These are phyloP conservation scores for Borovskyia barvae DNA, from an alignment of 208 protist genomes.

Conservation along the genomic window DNA sequence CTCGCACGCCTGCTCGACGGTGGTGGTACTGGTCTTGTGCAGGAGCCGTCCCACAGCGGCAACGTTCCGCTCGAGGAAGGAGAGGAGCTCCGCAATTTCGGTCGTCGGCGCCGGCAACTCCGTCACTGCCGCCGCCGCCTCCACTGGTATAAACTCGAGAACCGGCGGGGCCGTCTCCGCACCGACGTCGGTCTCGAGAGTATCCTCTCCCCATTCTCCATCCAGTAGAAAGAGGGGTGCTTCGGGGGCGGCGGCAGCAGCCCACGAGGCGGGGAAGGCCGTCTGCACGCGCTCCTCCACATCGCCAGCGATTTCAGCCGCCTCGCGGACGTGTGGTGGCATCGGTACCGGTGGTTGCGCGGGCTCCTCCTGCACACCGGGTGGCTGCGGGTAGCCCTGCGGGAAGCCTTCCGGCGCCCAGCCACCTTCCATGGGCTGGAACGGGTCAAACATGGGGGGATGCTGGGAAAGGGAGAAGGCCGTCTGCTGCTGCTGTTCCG, in stretches of 20 bases:
- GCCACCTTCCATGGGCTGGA: not conserved
- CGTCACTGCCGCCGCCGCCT: not conserved
- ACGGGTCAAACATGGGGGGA: not conserved
- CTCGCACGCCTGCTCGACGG: conserved; percentile 27
- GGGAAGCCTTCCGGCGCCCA: not conserved
- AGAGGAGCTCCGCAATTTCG: conserved; percentile 58
- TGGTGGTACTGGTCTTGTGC: conserved; percentile 32
- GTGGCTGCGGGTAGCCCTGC: not conserved
- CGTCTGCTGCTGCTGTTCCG: not conserved
- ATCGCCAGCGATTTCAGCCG: conserved; percentile 27
- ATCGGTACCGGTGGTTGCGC: not conserved
- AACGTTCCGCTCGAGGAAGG: conserved; percentile 38
- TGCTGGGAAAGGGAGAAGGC: not conserved
- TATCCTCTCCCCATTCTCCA: not conserved
- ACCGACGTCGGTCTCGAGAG: not conserved
- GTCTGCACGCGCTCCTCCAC: conserved; percentile 48
- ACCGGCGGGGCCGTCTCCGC: not conserved
- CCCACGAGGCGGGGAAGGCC: conserved; percentile 34
- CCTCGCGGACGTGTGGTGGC: conserved; percentile 19
- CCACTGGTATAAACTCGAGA: conserved; percentile 3
- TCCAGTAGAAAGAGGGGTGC: conserved; percentile 7
- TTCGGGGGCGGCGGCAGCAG: not conserved
- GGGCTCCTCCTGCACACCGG: no score
- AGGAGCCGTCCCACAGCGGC: conserved; percentile 33
- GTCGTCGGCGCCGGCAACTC: conserved; percentile 24